phyloP scores from a whole-genome alignment of 148 eudicot genomes.

The Linanthus parryae region DNA sequence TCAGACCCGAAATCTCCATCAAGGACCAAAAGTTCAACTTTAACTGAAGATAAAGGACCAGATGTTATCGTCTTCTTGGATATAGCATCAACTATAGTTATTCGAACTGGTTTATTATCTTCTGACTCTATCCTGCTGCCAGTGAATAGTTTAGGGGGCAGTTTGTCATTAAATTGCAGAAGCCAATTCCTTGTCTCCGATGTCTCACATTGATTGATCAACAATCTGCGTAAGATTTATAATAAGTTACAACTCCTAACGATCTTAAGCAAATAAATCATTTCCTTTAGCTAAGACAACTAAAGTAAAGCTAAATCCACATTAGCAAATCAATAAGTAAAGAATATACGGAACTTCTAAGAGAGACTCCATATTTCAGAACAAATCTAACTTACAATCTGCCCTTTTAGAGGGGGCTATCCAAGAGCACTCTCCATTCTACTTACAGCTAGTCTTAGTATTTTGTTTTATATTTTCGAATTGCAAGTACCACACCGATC shows the following conservation, averaged over 20 bases:
- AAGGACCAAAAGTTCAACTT: slow-evolving; percentile 46
- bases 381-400: too few relatives aligned
- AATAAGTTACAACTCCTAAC: neutral
- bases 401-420: too few relatives aligned
- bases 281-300: neutral
- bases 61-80: slow-evolving; percentile 27
- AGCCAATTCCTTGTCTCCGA: slow-evolving; percentile 35
- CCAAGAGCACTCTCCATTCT: too few relatives aligned
- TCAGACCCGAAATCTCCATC: slow-evolving; percentile 53
- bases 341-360: too few relatives aligned
- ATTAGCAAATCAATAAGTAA: too few relatives aligned
- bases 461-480: too few relatives aligned
- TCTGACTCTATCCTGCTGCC: slow-evolving; percentile 42
- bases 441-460: too few relatives aligned
- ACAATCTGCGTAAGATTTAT: slow-evolving; percentile 13
- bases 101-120: slow-evolving; percentile 29
- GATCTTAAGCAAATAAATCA: neutral
- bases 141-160: slow-evolving; percentile 53
- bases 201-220: slow-evolving; percentile 27
- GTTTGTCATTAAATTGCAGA: slow-evolving; percentile 37
- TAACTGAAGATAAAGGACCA: slow-evolving; percentile 42
- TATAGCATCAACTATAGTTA: slow-evolving; percentile 44
- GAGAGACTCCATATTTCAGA: too few relatives aligned
- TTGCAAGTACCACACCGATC: too few relatives aligned
- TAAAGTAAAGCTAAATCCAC: too few relatives aligned